Percentiles rank a stretch among this genome's conserved stretches.
These are phyloP conservation scores for Glycine soja DNA, from an alignment of 306 rosid genomes.

Conservation along the genomic window DNA sequence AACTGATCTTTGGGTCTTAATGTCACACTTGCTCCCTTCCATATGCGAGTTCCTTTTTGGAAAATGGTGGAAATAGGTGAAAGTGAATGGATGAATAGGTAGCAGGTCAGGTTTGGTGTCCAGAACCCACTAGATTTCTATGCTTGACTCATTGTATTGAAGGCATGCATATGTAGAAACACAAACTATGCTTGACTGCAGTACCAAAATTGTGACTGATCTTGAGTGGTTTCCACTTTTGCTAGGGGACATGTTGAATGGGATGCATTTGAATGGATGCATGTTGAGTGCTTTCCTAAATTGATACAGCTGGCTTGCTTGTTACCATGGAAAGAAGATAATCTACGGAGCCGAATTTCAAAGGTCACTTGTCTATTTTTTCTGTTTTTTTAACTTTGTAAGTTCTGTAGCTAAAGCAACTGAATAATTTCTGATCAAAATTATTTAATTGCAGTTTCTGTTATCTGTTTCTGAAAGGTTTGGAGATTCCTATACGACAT, in stretches of 20 bases:
- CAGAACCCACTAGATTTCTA: slow-evolving; percentile 2
- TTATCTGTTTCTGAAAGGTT: slow-evolving; percentile 80
- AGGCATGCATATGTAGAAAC: slow-evolving; percentile 13
- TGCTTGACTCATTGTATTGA: slow-evolving; percentile 16
- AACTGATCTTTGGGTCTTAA: slow-evolving; percentile 11
- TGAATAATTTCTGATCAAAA: slow-evolving; percentile 43
- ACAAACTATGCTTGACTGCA: background rate
- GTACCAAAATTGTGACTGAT: slow-evolving; percentile 36
- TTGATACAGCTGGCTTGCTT: slow-evolving; percentile 82
- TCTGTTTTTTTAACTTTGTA: slow-evolving; percentile 19
- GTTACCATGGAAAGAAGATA: slow-evolving; percentile 90
- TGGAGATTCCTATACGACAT: slow-evolving; percentile 83
- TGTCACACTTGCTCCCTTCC: slow-evolving; percentile 33
- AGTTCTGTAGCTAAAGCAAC: slow-evolving; percentile 37
- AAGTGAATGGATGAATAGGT: slow-evolving; percentile 22
- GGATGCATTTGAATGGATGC: slow-evolving; percentile 96
- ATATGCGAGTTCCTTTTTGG: background rate
- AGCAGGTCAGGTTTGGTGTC: slow-evolving; percentile 30
- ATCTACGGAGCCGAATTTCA: slow-evolving; percentile 74
- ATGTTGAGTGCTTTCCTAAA: slow-evolving; percentile 85
- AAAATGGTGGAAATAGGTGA: slow-evolving; percentile 2
- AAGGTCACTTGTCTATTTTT: slow-evolving; percentile 60
- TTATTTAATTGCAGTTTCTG: slow-evolving; percentile 70
- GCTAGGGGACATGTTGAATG: slow-evolving; percentile 74
- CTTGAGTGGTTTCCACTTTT: slow-evolving; percentile 47